Evolutionary conservation across 129 eudicot genomes (phyloP), one percentile per base, ranked within the genome.

Genomic region (sunflower (Helianthus annuus)): DNA sequence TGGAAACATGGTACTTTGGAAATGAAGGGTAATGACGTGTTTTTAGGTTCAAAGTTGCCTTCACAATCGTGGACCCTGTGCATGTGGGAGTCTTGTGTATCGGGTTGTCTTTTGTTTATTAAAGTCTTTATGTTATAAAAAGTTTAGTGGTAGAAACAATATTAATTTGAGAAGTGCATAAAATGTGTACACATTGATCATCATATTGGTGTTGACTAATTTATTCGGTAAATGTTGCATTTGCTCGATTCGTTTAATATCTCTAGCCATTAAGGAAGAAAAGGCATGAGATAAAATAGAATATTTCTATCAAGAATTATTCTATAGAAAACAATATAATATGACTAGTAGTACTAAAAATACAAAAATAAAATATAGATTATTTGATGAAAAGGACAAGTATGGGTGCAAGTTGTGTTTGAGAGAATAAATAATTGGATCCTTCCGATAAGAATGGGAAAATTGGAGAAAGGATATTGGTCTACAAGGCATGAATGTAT

Each of bases 231-330:
- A 42, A 56, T 19, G 39, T 24, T 57, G 64, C 6, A 3, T 9
- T 10, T 3, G 64, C 22, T 22, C 7, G 38, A 57, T 57, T 22
- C 63, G 38, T 57, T 19, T 57, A 57, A 57, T 19, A 22, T 54
- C 60, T 57, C 38, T 22, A 24, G 22, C 24, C 63, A 57, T 57
- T 57, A 57, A 24, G 64, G 39, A 57, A 55, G 34, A 55, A 55
- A 55, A 19, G 34, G 19, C 58, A 55, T 55, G 61, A 58, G 64
- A 58, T 24, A 58, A 58, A 10, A 32, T 29, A 60, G 10, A 32
- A 60, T 60, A 60, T 60, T 29, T 29, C 10, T 59, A 13, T 32
- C 44, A 60, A 29, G 65, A 32, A 60, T 11, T 2, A 60, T 32
- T 32, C 6, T 58, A 60, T 6, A 7, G 46, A 42, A 40, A 40